Base-by-base conservation (phyloP, 2,329 filamentous ascomycete species). In the Colletotrichum eremochloae region DNA sequence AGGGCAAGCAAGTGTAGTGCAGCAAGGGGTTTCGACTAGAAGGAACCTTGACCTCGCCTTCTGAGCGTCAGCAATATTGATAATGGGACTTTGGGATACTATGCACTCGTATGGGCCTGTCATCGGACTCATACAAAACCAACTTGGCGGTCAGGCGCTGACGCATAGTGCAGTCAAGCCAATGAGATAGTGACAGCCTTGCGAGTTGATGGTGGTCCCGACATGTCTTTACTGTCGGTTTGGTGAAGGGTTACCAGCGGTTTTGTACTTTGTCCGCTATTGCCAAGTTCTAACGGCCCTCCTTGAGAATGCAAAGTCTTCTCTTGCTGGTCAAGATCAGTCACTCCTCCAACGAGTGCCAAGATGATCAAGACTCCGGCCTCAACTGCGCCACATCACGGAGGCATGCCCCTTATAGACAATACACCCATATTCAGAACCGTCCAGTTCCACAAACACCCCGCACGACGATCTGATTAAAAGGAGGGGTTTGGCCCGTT, bases 381-480 rank as follows among this genome's bases (percentile, higher is more conserved):
- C 24, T 15, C 36, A 29, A 24, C 38, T 36, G 61, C 46, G 48
- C 38, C 46, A 52, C 48, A 38, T 5, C 9, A 31, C 50, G 36
- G 36, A 63, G 24, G 15, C 38, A 20, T 38, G 36, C 48, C 44
- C 5, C 36, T 63, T 40, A 9, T 14, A 44, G 33, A 7, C 18
- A 40, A 42, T 53, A 55, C 38, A 15, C n/a, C 20, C 29, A 55
- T 29, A n/a, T 40, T 8, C 36, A 53, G 33, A 33, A 44, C 46
- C 31, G 40, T 29, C 29, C 11, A 15, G 12, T 14, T 7, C 3
- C 48, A 38, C 57, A n/a, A 24, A 24, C 33, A 31, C 15, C 58
- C 20, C 46, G 42, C 46, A 61, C n/a, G 46, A 44, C 24, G 67
- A 65, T 50, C 66, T 50, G 24, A 70, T 63, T 55, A 61, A 31